Conservation (phyloP, 2,329 filamentous ascomycete species). For the Stromatinia cepivora region DNA sequence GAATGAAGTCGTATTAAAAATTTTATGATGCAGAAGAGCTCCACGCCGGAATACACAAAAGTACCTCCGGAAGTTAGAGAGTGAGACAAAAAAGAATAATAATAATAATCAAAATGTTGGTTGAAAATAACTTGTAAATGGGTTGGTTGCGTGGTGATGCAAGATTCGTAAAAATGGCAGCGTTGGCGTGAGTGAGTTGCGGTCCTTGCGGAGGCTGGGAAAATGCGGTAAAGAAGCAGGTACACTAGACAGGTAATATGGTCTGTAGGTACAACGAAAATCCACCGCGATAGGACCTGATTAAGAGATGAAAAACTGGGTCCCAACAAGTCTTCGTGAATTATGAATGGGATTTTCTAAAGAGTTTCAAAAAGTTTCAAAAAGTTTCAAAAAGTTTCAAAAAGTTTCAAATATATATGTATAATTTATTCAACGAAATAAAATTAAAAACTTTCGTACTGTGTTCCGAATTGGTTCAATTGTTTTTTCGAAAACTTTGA, state of each 20-base stretch:
- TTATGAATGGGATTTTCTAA: neutral
- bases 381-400: neutral
- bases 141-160: slow-evolving; percentile 9
- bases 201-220: slow-evolving; percentile 2
- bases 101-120: neutral
- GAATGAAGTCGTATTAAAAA: slow-evolving; percentile 9
- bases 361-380: neutral
- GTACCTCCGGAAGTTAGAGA: neutral
- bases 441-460: neutral
- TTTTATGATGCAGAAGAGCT: slow-evolving; percentile 11
- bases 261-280: slow-evolving; percentile 8
- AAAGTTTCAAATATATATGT: neutral
- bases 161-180: slow-evolving; percentile 3
- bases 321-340: neutral
- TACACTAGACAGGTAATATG: slow-evolving; percentile 3
- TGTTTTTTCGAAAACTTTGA: neutral
- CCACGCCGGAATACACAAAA: neutral
- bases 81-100: slow-evolving; percentile 9
- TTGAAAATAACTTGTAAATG: slow-evolving; percentile 4
- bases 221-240: slow-evolving; percentile 22
- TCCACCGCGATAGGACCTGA: slow-evolving; percentile 4
- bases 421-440: neutral
- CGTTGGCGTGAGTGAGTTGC: slow-evolving; percentile 6
- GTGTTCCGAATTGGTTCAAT: neutral
- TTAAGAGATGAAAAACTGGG: slow-evolving; percentile 11